These are phyloP conservation scores for Cyclaneusma minus DNA, from an alignment of 2,329 filamentous ascomycete species.

Conservation along the genomic window DNA sequence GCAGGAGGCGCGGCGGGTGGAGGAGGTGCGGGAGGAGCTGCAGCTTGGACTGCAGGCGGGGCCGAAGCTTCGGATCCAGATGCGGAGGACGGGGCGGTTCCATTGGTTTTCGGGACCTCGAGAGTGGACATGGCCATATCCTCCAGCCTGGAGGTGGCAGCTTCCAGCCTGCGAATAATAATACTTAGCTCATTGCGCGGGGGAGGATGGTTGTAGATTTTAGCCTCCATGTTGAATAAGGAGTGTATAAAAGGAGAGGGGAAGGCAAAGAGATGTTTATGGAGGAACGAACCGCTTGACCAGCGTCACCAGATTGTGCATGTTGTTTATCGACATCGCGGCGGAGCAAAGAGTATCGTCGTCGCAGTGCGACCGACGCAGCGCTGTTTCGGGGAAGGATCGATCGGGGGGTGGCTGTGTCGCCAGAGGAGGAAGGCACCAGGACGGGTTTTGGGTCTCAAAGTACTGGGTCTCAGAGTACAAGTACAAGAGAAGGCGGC, in stretches of 20 bases:
- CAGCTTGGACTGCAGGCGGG: constrained; percentile 20
- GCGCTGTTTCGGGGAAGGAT: too few relatives aligned
- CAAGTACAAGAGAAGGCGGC: too few relatives aligned
- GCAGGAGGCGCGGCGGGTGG: constrained; percentile 25
- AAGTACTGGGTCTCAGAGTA: too few relatives aligned
- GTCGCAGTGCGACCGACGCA: too few relatives aligned
- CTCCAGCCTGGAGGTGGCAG: constrained; percentile 87
- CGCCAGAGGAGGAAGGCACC: too few relatives aligned
- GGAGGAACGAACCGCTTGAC: constrained; percentile 73
- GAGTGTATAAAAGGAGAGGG: constrained; percentile 5
- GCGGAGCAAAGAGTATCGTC: too few relatives aligned
- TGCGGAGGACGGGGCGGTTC: constrained; percentile 19
- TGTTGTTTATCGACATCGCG: constrained; percentile 62
- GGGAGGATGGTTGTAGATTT: background rate
- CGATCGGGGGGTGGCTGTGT: too few relatives aligned
- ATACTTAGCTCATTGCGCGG: constrained; percentile 11
- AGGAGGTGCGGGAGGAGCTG: constrained; percentile 24
- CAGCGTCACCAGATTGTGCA: constrained; percentile 92
- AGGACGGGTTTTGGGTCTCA: too few relatives aligned
- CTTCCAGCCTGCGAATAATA: constrained; percentile 62
- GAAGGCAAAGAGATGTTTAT: constrained; percentile 7
- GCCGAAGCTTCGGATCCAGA: constrained; percentile 16
- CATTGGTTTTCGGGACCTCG: constrained; percentile 37
- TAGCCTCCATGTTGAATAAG: constrained; percentile 7
- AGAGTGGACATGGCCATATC: constrained; percentile 75